Percentiles rank a stretch among this genome's conserved stretches.
phyloP scores from a whole-genome alignment of 2,329 filamentous ascomycete genomes.

The Sclerotiophoma versabilis region DNA sequence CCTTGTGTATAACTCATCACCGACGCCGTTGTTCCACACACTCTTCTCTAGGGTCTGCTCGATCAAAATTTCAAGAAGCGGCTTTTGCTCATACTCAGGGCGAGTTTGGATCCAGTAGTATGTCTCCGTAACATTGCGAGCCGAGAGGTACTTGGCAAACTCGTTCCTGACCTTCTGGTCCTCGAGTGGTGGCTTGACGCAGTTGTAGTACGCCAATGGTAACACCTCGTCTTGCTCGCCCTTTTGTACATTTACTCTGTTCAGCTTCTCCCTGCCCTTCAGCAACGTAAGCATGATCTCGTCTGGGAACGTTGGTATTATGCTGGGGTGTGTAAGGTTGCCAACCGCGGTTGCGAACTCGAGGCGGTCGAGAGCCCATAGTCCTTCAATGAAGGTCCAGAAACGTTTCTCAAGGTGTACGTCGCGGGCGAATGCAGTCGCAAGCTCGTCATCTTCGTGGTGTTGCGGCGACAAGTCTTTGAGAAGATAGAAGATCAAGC shows the following conservation, averaged over 20 bases:
- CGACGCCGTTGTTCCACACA: constrained; percentile 17
- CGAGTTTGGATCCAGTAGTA: constrained; percentile 75
- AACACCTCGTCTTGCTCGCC: constrained; percentile 56
- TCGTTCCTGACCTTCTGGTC: constrained; percentile 67
- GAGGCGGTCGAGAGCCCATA: constrained; percentile 80
- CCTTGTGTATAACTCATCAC: constrained; percentile 35
- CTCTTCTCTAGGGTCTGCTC: constrained; percentile 38
- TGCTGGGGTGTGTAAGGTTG: constrained; percentile 78
- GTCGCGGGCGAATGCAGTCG: constrained; percentile 65
- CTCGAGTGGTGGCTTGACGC: constrained; percentile 75
- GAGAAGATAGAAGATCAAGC: constrained; percentile 82
- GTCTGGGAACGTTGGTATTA: constrained; percentile 82
- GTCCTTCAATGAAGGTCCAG: constrained; percentile 78
- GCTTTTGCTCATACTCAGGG: constrained; percentile 66
- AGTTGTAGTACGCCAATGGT: constrained; percentile 79
- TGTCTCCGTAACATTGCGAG: constrained; percentile 73
- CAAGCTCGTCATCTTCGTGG: constrained; percentile 58
- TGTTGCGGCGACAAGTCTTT: constrained; percentile 70
- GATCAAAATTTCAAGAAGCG: constrained; percentile 73
- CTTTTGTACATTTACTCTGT: constrained; percentile 25
- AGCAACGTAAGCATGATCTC: constrained; percentile 78
- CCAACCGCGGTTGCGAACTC: constrained; percentile 73
- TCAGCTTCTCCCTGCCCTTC: constrained; percentile 44
- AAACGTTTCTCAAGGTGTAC: constrained; percentile 78
- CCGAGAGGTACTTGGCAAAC: constrained; percentile 73